phyloP scores from a whole-genome alignment of 1,284 basidiomycete species.

The Cutaneotrichosporon curvatum region DNA sequence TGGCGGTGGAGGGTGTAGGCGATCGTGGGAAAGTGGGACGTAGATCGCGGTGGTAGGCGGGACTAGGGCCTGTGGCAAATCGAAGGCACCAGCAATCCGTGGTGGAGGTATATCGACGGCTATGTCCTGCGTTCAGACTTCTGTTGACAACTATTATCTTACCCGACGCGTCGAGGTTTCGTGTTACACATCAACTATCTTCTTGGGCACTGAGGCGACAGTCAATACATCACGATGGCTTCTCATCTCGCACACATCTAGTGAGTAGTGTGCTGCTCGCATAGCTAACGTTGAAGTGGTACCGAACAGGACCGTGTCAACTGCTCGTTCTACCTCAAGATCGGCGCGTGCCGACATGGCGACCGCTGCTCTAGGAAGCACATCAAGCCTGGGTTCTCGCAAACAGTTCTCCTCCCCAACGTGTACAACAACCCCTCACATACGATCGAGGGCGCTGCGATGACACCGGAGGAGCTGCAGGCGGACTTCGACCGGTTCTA shows the following conservation, averaged over 20 bases:
- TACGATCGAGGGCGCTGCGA: slow-evolving; percentile 75
- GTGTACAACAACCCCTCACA: slow-evolving; percentile 96
- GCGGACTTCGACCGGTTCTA: slow-evolving; percentile 96
- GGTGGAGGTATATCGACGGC: too few species aligned
- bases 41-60: too few species aligned
- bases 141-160: too few species aligned
- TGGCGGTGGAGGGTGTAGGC: not conserved
- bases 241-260: slow-evolving; percentile 46
- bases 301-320: slow-evolving; percentile 48
- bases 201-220: too few species aligned
- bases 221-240: slow-evolving; percentile 28
- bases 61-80: too few species aligned
- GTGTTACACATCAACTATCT: too few species aligned
- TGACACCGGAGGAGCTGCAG: slow-evolving; percentile 61
- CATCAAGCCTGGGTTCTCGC: slow-evolving; percentile 93
- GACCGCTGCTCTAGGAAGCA: slow-evolving; percentile 61
- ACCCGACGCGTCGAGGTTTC: too few species aligned
- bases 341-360: slow-evolving; percentile 45
- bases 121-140: too few species aligned
- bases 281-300: slow-evolving; percentile 31
- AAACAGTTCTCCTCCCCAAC: slow-evolving; percentile 95
- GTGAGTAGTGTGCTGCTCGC: slow-evolving; percentile 24
- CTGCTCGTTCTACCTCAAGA: slow-evolving; percentile 48
- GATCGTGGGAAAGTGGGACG: slow-evolving; percentile 7
- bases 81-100: too few species aligned